A percentile compares a stretch with the other conserved stretches of the same genome.
Conservation (phyloP, 2,329 filamentous ascomycete species). For the Fusarium sp. region DNA sequence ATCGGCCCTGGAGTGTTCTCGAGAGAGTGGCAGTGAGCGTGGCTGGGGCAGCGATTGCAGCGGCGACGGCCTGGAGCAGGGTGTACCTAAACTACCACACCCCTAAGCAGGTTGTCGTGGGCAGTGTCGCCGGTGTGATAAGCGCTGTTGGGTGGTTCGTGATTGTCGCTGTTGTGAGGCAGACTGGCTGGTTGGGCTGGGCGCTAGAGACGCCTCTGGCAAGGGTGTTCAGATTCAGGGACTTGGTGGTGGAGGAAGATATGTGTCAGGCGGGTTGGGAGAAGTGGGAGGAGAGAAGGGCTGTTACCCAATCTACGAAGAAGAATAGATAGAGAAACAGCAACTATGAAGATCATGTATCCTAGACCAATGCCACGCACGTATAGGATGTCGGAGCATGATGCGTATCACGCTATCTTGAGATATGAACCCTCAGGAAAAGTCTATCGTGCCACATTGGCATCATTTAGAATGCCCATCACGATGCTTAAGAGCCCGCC, state of each 20-base stretch:
- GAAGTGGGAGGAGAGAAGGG: conserved; percentile 78
- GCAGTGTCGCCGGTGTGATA: conserved; percentile 75
- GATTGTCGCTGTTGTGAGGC: conserved; percentile 75
- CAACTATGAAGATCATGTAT: neutral
- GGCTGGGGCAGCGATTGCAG: conserved; percentile 72
- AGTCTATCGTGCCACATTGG: too few relatives aligned
- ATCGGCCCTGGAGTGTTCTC: conserved; percentile 67
- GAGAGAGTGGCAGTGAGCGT: conserved; percentile 70
- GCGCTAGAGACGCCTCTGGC: conserved; percentile 74
- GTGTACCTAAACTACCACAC: conserved; percentile 97
- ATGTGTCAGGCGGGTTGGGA: conserved; percentile 93
- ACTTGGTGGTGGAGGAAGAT: conserved; percentile 90
- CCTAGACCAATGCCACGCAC: neutral
- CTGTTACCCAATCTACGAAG: conserved; percentile 47
- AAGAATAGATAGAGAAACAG: conserved; percentile 47
- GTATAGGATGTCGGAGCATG: too few relatives aligned
- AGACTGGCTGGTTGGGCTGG: conserved; percentile 78
- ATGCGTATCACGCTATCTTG: too few relatives aligned
- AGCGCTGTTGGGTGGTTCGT: conserved; percentile 85
- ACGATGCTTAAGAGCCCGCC: too few relatives aligned
- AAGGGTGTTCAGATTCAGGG: conserved; percentile 78
- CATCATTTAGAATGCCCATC: too few relatives aligned
- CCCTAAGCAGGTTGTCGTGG: conserved; percentile 85
- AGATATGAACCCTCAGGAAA: too few relatives aligned
- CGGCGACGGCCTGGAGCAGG: conserved; percentile 81